Conservation (phyloP, 352 stramenopile genomes). For the Globisporangium spinosum region DNA sequence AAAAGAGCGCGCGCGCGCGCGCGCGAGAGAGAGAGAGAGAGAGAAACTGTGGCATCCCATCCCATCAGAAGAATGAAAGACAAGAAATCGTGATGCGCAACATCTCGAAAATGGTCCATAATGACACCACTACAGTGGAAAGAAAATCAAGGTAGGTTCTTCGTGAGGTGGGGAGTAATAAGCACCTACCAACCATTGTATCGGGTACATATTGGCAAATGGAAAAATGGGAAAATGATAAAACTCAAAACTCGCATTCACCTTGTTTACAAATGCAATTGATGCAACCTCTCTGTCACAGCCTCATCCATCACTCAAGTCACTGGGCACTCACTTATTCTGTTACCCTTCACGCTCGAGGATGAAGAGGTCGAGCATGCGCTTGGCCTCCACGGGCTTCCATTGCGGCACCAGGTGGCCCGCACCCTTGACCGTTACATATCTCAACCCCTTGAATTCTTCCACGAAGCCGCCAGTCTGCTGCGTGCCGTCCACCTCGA, state of each 20-base stretch:
- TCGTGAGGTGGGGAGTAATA: not conserved
- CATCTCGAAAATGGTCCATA: not conserved
- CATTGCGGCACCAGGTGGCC: slow-evolving; percentile 88
- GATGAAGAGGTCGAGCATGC: slow-evolving; percentile 72
- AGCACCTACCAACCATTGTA: not conserved
- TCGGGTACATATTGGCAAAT: not conserved
- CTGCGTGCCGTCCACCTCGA: slow-evolving; percentile 22
- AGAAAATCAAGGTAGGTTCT: not conserved
- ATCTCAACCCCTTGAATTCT: slow-evolving; percentile 78
- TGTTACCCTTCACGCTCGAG: slow-evolving; percentile 31
- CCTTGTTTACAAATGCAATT: not conserved
- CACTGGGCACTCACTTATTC: slow-evolving; percentile 44
- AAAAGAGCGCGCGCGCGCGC: slow-evolving; percentile 9
- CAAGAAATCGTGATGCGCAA: not conserved
- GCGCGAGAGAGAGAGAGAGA: not conserved
- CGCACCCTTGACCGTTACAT: slow-evolving; percentile 89
- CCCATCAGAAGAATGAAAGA: not conserved
- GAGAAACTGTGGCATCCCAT: not conserved
- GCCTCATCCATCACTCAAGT: slow-evolving; percentile 31
- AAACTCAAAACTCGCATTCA: not conserved
- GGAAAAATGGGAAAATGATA: not conserved
- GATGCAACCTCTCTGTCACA: slow-evolving; percentile 15
- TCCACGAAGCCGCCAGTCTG: slow-evolving; percentile 87
- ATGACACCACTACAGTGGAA: too few species aligned
- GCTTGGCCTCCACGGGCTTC: slow-evolving; percentile 65